A percentile compares a stretch with the other conserved stretches of the same genome.
phyloP scores from a whole-genome alignment of 768 basidiomycete species.

The Strobilomyces confusus region DNA sequence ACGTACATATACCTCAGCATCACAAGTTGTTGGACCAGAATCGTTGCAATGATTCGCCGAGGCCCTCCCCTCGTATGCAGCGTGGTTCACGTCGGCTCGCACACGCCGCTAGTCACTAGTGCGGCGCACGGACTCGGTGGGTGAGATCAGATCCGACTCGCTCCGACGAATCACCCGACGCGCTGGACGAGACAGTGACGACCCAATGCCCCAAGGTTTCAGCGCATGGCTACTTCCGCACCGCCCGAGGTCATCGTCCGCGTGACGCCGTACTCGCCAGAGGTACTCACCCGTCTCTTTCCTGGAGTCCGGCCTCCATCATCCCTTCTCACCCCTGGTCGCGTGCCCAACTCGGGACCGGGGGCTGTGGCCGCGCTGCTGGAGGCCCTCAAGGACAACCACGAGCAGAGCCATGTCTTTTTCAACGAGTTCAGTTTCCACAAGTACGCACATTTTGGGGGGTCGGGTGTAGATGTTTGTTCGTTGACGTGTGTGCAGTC shows the following conservation, averaged over 20 bases:
- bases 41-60: no score
- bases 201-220: neutral
- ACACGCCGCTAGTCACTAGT: no score
- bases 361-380: constrained; percentile 38
- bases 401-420: constrained; percentile 50
- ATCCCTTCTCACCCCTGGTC: constrained; percentile 30
- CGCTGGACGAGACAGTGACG: neutral
- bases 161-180: neutral
- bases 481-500: neutral
- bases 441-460: constrained; percentile 18
- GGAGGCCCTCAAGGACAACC: constrained; percentile 46
- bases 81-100: no score
- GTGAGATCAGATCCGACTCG: no score
- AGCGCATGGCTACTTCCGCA: constrained; percentile 24
- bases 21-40: no score
- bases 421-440: constrained; percentile 41
- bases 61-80: no score
- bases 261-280: constrained; percentile 17
- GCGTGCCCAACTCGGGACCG: constrained; percentile 35
- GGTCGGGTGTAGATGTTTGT: neutral
- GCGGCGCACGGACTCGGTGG: no score
- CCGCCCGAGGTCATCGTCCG: constrained; percentile 22
- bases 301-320: no score
- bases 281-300: constrained; percentile 11
- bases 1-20: no score